These are phyloP conservation scores for Dicorynia guianensis DNA, from an alignment of 306 rosid genomes.

Conservation along the genomic window DNA sequence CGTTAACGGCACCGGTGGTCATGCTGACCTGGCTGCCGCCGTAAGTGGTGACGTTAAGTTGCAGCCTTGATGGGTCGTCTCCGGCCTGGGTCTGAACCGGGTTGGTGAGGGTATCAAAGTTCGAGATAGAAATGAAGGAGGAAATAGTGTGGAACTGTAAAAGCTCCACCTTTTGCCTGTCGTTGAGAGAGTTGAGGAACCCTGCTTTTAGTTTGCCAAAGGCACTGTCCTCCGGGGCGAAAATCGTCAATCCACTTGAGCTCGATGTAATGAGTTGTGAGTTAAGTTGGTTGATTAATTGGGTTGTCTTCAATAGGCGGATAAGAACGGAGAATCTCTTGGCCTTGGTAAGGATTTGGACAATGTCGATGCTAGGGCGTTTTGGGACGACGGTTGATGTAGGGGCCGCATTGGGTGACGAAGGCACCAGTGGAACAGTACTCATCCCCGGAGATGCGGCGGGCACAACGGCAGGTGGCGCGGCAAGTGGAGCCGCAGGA, in stretches of 20 bases:
- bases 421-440: conserved; percentile 10
- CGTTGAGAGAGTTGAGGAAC: conserved; percentile 47
- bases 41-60: conserved; percentile 51
- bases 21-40: conserved; percentile 52
- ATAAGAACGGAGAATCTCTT: conserved; percentile 48
- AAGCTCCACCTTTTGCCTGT: conserved; percentile 56
- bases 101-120: conserved; percentile 63
- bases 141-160: conserved; percentile 55
- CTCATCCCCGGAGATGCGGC: conserved; percentile 8
- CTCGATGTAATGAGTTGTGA: conserved; percentile 50
- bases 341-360: conserved; percentile 50
- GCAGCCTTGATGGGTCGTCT: conserved; percentile 49
- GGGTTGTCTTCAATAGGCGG: conserved; percentile 55
- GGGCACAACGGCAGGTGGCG: not conserved
- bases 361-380: conserved; percentile 30
- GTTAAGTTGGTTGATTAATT: conserved; percentile 44
- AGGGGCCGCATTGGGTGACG: conserved; percentile 30
- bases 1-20: conserved; percentile 56
- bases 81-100: conserved; percentile 65
- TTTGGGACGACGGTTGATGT: conserved; percentile 47
- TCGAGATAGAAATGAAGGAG: conserved; percentile 35
- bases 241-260: conserved; percentile 47
- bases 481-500: not conserved
- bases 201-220: conserved; percentile 56
- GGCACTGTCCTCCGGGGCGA: conserved; percentile 54